Evolutionary conservation across 345 rosid genomes (phyloP).

Genomic region (Leavenworthia alabamica): DNA sequence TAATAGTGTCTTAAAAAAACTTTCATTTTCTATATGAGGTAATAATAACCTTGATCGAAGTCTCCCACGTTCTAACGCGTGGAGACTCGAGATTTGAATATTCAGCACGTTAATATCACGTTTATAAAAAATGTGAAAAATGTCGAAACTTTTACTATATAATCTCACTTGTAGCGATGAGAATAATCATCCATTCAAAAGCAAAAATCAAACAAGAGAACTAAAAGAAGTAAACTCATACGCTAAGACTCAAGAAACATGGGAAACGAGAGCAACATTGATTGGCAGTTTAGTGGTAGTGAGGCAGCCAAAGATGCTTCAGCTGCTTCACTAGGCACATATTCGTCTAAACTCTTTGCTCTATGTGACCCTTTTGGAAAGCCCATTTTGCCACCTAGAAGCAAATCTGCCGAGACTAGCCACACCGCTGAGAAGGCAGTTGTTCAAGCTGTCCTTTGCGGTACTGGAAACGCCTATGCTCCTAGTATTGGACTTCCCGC

Average conservation of each 20-base stretch:
- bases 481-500: conserved; percentile 39
- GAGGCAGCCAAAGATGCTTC: conserved; percentile 17
- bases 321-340: conserved; percentile 27
- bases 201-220: not conserved
- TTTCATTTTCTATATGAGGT: not conserved
- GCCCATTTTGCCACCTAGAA: conserved; percentile 35
- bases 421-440: conserved; percentile 51
- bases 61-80: not conserved
- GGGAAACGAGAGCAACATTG: not conserved
- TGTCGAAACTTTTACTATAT: not conserved
- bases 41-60: not conserved
- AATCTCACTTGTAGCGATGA: not conserved
- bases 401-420: conserved; percentile 45
- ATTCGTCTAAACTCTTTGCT: conserved; percentile 20
- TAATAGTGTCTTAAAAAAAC: not conserved
- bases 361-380: conserved; percentile 28
- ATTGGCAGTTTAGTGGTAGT: conserved; percentile 30
- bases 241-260: not conserved
- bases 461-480: conserved; percentile 41
- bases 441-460: conserved; percentile 33
- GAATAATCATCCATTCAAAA: not conserved
- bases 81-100: not conserved
- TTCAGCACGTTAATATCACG: not conserved
- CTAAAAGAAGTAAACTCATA: not conserved
- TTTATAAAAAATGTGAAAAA: not conserved